A percentile compares a stretch with the other conserved stretches of the same genome.
Conservation (phyloP, 2,329 filamentous ascomycete species). For the Cladobotryum protrusum region DNA sequence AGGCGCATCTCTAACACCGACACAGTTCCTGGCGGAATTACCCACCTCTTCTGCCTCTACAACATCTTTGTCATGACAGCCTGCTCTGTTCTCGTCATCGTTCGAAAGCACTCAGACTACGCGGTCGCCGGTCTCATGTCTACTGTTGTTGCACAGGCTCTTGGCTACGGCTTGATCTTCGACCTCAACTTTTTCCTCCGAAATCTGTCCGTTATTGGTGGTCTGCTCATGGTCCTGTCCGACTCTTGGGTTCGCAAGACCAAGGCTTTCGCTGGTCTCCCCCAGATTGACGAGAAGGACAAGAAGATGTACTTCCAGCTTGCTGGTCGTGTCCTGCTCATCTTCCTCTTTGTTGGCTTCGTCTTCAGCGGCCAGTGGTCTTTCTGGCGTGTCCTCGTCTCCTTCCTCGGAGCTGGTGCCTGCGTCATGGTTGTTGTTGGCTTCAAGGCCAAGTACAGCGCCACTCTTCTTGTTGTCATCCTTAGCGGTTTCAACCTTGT, state of each 20-base stretch:
- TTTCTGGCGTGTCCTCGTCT: slow-evolving; percentile 79
- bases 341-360: slow-evolving; percentile 96
- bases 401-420: slow-evolving; percentile 76
- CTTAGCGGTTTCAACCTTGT: slow-evolving; percentile 94
- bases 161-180: slow-evolving; percentile 97
- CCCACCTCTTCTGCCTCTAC: slow-evolving; percentile 83
- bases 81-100: slow-evolving; percentile 82
- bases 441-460: slow-evolving; percentile 99
- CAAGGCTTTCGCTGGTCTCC: slow-evolving; percentile 91
- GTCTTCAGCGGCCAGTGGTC: slow-evolving; percentile 94
- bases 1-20: slow-evolving; percentile 15
- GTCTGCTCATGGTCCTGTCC: slow-evolving; percentile 93
- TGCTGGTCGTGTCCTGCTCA: slow-evolving; percentile 86
- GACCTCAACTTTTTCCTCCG: slow-evolving; percentile 99
- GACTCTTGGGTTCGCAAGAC: slow-evolving; percentile 98
- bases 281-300: slow-evolving; percentile 95
- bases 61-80: slow-evolving; percentile 84
- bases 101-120: slow-evolving; percentile 87
- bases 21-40: slow-evolving; percentile 78
- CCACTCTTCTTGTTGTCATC: slow-evolving; percentile 88
- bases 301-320: slow-evolving; percentile 99
- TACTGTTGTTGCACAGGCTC: slow-evolving; percentile 86
- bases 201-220: slow-evolving; percentile 95
- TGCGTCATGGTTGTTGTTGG: slow-evolving; percentile 98
- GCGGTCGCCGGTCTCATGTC: slow-evolving; percentile 84